These are phyloP conservation scores for Kwoniella dejecticola DNA, from an alignment of 768 basidiomycete genomes.

Conservation along the genomic window DNA sequence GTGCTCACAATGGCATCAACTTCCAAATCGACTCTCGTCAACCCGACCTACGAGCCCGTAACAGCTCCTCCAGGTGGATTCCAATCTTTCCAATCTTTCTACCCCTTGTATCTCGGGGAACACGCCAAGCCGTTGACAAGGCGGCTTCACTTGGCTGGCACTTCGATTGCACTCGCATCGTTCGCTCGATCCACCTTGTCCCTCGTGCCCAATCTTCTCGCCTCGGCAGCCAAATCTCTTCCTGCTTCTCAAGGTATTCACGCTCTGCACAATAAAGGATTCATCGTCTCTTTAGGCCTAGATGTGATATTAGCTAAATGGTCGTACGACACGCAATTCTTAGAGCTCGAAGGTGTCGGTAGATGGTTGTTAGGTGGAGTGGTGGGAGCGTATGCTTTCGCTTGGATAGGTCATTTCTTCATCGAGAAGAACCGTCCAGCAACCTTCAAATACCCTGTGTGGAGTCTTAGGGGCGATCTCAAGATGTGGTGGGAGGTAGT, in stretches of 20 bases:
- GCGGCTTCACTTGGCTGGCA: conserved; percentile 39
- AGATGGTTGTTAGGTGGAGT: conserved; percentile 24
- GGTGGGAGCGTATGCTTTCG: conserved; percentile 35
- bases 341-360: conserved; percentile 12
- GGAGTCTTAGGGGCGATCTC: conserved; percentile 38
- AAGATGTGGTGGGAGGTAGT: conserved; percentile 44
- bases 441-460: conserved; percentile 43
- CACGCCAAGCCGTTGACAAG: conserved; percentile 34
- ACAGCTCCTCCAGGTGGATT: conserved; percentile 7
- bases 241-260: background rate
- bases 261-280: background rate
- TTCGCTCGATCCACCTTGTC: conserved; percentile 27
- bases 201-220: conserved; percentile 17
- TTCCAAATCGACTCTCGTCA: conserved; percentile 7
- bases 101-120: conserved; percentile 50
- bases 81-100: conserved; percentile 32
- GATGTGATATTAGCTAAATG: conserved; percentile 7
- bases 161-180: conserved; percentile 24
- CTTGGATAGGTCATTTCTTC: conserved; percentile 46
- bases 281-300: conserved; percentile 3
- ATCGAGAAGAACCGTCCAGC: conserved; percentile 45
- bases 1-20: conserved; percentile 3
- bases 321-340: conserved; percentile 4
- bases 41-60: conserved; percentile 16
- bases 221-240: background rate